Evolutionary conservation across 2,329 filamentous ascomycete species (phyloP).

Genomic region (Aspergillus neotritici): DNA sequence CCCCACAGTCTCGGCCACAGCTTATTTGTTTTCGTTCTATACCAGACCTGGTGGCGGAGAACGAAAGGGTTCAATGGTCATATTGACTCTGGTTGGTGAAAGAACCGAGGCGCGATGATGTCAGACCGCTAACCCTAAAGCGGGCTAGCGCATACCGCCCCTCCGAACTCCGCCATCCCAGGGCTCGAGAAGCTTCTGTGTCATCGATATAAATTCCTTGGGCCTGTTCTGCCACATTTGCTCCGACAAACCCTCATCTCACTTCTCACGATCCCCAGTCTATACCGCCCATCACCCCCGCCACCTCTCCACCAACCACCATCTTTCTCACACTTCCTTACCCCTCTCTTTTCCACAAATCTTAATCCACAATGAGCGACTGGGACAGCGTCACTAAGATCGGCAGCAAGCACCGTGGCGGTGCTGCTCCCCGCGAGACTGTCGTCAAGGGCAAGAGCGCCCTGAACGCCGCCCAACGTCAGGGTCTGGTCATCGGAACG

Average conservation of each 20-base stretch:
- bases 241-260: slow-evolving; percentile 20
- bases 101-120: slow-evolving; percentile 9
- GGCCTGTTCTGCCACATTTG: slow-evolving; percentile 19
- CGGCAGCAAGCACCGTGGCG: slow-evolving; percentile 73
- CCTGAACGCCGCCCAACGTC: slow-evolving; percentile 83
- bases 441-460: slow-evolving; percentile 79
- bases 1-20: too few relatives aligned
- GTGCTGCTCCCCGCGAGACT: slow-evolving; percentile 66
- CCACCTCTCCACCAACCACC: slow-evolving; percentile 1
- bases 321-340: background rate
- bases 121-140: slow-evolving; percentile 17
- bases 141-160: slow-evolving; percentile 21
- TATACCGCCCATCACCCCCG: slow-evolving; percentile 5
- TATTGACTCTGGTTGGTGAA: too few relatives aligned
- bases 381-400: slow-evolving; percentile 93
- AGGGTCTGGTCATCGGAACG: slow-evolving; percentile 68
- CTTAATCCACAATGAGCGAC: slow-evolving; percentile 56
- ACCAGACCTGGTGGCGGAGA: too few relatives aligned
- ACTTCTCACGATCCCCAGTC: too few relatives aligned
- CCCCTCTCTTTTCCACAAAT: background rate
- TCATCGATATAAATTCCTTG: slow-evolving; percentile 33
- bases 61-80: too few relatives aligned
- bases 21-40: too few relatives aligned
- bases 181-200: slow-evolving; percentile 38
- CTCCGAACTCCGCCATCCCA: slow-evolving; percentile 21